Conservation (phyloP, 2,329 filamentous ascomycete species). For the Talaromyces atroroseus region DNA sequence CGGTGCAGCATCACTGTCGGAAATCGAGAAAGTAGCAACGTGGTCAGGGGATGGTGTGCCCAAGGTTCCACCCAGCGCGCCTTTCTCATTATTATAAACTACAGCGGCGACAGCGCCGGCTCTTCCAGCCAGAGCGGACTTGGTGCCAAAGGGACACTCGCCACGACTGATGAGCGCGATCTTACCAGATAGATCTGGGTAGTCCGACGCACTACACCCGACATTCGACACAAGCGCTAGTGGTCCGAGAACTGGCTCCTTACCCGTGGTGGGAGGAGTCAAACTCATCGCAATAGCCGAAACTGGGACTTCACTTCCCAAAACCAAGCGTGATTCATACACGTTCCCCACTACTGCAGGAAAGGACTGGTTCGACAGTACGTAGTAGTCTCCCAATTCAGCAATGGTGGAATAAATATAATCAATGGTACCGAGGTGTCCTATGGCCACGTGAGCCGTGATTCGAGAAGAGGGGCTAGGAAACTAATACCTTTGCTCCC, state of each 20-base stretch:
- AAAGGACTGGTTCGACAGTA: slow-evolving; percentile 53
- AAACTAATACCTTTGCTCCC: slow-evolving; percentile 53
- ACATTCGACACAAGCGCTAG: slow-evolving; percentile 57
- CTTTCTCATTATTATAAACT: slow-evolving; percentile 67
- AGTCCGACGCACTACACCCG: slow-evolving; percentile 62
- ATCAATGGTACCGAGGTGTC: slow-evolving; percentile 59
- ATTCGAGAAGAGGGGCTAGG: slow-evolving; percentile 17
- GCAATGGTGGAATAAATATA: slow-evolving; percentile 57
- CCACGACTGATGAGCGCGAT: slow-evolving; percentile 69
- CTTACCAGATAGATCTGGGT: slow-evolving; percentile 55
- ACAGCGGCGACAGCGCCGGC: slow-evolving; percentile 67
- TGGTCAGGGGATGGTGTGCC: slow-evolving; percentile 52
- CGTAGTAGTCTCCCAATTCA: slow-evolving; percentile 29
- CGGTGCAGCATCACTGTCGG: slow-evolving; percentile 53
- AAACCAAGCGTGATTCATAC: slow-evolving; percentile 53
- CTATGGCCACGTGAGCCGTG: slow-evolving; percentile 33
- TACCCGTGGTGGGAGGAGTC: slow-evolving; percentile 47
- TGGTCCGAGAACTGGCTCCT: slow-evolving; percentile 46
- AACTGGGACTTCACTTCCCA: slow-evolving; percentile 49
- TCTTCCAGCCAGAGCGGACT: slow-evolving; percentile 61
- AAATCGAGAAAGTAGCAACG: slow-evolving; percentile 61
- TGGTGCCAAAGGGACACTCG: slow-evolving; percentile 64
- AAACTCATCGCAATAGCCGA: slow-evolving; percentile 57
- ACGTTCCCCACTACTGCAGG: slow-evolving; percentile 56
- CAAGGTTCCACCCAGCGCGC: slow-evolving; percentile 61